phyloP scores from a whole-genome alignment of 352 stramenopile genomes.

The Thraustotheca clavata region DNA sequence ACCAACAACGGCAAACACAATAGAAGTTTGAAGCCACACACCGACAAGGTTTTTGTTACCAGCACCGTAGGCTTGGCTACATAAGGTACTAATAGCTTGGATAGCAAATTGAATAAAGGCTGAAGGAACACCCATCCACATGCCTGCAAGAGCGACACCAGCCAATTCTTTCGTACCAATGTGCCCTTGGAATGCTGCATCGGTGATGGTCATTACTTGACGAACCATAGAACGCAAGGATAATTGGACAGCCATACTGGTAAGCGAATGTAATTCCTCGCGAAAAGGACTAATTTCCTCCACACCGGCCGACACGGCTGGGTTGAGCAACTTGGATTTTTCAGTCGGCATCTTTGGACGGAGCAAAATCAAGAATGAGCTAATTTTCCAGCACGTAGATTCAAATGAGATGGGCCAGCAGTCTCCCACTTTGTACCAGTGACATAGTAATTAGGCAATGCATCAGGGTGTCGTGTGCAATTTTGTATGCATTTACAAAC shows the following conservation, averaged over 20 bases:
- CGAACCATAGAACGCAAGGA: conserved; percentile 38
- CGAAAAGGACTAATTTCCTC: neutral
- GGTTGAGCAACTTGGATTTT: conserved; percentile 14
- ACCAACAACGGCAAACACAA: conserved; percentile 30
- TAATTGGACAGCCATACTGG: conserved; percentile 37
- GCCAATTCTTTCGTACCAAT: conserved; percentile 41
- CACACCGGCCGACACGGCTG: neutral
- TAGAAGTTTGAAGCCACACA: conserved; percentile 41
- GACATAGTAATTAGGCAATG: too few relatives aligned
- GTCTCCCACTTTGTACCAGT: too few relatives aligned
- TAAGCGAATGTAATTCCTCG: conserved; percentile 31
- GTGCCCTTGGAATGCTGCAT: conserved; percentile 37
- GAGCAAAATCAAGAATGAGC: conserved; percentile 9
- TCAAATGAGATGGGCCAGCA: neutral
- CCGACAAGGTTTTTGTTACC: conserved; percentile 43
- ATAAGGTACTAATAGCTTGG: conserved; percentile 42
- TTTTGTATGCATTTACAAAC: too few relatives aligned
- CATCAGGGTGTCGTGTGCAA: too few relatives aligned
- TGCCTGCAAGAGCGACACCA: conserved; percentile 33
- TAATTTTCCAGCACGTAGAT: neutral
- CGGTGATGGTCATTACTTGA: conserved; percentile 39
- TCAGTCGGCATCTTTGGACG: neutral
- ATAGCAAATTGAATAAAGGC: conserved; percentile 43
- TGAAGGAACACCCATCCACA: conserved; percentile 40
- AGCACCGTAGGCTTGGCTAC: conserved; percentile 41